Base-by-base conservation (phyloP, 2,329 filamentous ascomycete species). In the Tolypocladium album region DNA sequence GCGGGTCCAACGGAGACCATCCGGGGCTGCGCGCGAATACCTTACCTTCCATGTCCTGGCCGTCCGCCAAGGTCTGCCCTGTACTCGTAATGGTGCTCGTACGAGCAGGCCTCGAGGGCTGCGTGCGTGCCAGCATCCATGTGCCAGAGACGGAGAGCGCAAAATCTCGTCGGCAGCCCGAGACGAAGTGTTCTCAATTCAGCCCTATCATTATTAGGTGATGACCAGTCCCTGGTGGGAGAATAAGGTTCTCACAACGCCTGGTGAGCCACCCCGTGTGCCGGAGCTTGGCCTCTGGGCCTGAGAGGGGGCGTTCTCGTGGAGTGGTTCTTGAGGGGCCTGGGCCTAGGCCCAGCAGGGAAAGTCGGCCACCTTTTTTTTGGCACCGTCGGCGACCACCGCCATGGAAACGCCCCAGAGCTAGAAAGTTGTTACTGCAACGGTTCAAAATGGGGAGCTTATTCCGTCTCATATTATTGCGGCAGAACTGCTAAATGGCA, bases 181-280 rank as follows among this genome's bases (percentile, higher is more conserved):
- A 47, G 27, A n/a, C 55, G 27, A 4, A 31, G 17, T 9, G 24
- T 36, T n/a, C n/a, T 52, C 55, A 17, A 24, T 36, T 60, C 60
- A 59, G 58, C 55, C 55, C 55, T 55, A 38, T 24, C 50, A 17
- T 24, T 59, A 36, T 60, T 53, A 38, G 43, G n/a, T 22, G 36
- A 52, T 55, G 52, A 45, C 39, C 38, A 13, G 34, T 34, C 42
- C 38, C 40, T 42, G 66, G 62, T 62, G 61, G 61, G 55, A 56
- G 65, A 67, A 64, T 68, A 68, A 68, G 67, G 67, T 68, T 68
- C 67, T 68, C 67, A 68, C 67, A 64, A 50, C 38, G 40, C 43
- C 43, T 11, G 22, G n/a, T 13, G 39, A 52, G 53, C 53, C 42
- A 59, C 53, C 58, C 53, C 34, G 27, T 38, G 20, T 57, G 45